A percentile compares a stretch with the other conserved stretches of the same genome.
Conservation (phyloP, 495 filamentous ascomycete genomes). For the Daldinia vernicosa region DNA sequence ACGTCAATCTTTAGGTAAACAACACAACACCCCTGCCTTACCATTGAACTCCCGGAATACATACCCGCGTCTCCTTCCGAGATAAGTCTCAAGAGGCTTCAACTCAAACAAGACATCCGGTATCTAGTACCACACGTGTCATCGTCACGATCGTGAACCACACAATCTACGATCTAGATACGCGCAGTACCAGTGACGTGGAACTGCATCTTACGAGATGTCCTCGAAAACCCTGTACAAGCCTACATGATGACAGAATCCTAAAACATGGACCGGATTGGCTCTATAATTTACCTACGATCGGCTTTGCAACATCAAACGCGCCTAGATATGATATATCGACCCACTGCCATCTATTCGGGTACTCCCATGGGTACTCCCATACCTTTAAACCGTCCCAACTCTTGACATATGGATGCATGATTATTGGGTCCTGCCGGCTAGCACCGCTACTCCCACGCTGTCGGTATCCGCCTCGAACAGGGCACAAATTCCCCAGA, state of each 20-base stretch:
- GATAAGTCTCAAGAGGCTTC: constrained; percentile 8
- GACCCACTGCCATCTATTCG: constrained; percentile 12
- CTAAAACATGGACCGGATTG: background rate
- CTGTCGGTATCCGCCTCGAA: constrained; percentile 39
- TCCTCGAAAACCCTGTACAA: constrained; percentile 6
- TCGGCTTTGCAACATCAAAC: constrained; percentile 2
- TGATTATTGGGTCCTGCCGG: constrained; percentile 12
- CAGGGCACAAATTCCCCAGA: constrained; percentile 6
- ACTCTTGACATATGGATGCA: constrained; percentile 21
- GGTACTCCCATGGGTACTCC: constrained; percentile 22
- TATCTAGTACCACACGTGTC: constrained; percentile 28
- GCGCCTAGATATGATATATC: constrained; percentile 12
- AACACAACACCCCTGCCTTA: constrained; percentile 18
- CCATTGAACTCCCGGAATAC: constrained; percentile 20
- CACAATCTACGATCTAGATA: constrained; percentile 19
- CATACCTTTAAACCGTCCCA: constrained; percentile 5
- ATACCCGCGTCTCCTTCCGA: constrained; percentile 28
- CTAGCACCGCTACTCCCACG: constrained; percentile 23
- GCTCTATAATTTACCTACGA: constrained; percentile 7
- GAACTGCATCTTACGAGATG: constrained; percentile 15
- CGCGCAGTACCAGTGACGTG: background rate
- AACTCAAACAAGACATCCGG: constrained; percentile 15
- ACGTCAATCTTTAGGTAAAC: background rate
- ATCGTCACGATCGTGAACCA: constrained; percentile 24
- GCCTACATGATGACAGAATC: constrained; percentile 2